Evolutionary conservation across 768 basidiomycete species (phyloP), one percentile per base, ranked within the genome.

Genomic region (Auricularia cornea): DNA sequence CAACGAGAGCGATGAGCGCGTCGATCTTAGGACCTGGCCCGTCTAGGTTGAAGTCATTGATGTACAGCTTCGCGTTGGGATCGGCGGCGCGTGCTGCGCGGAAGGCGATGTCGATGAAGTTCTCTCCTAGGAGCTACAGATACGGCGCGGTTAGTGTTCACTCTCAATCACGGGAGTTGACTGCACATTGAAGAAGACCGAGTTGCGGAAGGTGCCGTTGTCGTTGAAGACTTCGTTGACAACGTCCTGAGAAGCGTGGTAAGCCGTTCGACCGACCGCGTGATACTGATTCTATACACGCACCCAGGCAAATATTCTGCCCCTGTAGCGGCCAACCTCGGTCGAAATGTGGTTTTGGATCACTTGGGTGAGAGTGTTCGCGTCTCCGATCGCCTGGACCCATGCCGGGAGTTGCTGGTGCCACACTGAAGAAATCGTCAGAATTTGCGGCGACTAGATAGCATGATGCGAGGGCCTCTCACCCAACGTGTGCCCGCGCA

Each of bases 141-240:
- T 6, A 16, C 44, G n/a, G 20, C 20, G 10, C 16, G 12, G 16
- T 48, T 6, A 48, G 44, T 48, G 20, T 6, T 48, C 16, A 6
- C 23, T 48, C 23, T 20, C 20, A 40, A 40, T 40, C 8, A 8
- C 38, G 38, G 18, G 18, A 18, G 18, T 8, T 8, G 38, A 8
- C 38, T 18, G 75, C 2, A 78, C 79, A 65, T 77, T 77, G 73
- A 76, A 84, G 75, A 84, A 87, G 18, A 86, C 77, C 60, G 79
- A 73, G 23, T 72, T 62, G 51, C 84, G 80, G 72, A 75, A 83
- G 10, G 82, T 83, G 23, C 86, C 84, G 66, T 86, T 78, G 33
- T 86, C 85, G 66, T 84, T 82, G 74, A 86, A 83, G 11, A 82
- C 78, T 70, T 85, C 83, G 60, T 84, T 85, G 61, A 84, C 72